Conservation (phyloP, 257 asterid species). For the Leptodermis oblonga region DNA sequence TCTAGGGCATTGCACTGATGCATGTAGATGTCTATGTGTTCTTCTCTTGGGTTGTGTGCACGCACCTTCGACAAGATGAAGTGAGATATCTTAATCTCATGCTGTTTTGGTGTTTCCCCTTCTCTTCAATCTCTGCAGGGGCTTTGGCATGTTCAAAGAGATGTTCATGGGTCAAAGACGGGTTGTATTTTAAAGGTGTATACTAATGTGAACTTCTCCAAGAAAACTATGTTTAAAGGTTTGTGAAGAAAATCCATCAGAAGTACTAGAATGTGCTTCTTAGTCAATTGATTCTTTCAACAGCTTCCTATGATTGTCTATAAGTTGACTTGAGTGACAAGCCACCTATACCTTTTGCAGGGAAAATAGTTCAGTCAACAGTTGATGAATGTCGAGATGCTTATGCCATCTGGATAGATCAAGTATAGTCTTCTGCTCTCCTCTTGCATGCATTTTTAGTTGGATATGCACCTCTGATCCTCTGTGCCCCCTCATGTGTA, state of each 20-base stretch:
- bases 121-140: slow-evolving; percentile 43
- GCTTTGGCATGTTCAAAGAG: slow-evolving; percentile 74
- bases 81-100: neutral
- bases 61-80: neutral
- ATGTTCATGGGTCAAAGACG: slow-evolving; percentile 37
- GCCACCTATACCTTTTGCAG: slow-evolving; percentile 45
- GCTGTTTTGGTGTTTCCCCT: neutral
- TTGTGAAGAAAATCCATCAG: slow-evolving; percentile 7
- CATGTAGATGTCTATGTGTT: neutral
- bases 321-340: slow-evolving; percentile 20
- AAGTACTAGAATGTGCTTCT: neutral
- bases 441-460: slow-evolving; percentile 6
- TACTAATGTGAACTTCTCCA: slow-evolving; percentile 71
- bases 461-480: neutral
- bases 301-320: neutral
- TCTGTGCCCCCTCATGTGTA: too few relatives aligned
- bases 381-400: slow-evolving; percentile 86
- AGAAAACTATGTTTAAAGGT: slow-evolving; percentile 96
- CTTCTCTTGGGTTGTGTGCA: neutral
- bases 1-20: neutral
- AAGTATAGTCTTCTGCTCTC: slow-evolving; percentile 38
- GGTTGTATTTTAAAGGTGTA: slow-evolving; percentile 74
- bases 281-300: neutral
- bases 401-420: slow-evolving; percentile 73
- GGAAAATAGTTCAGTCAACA: slow-evolving; percentile 95